These are phyloP conservation scores for Lavandula angustifolia DNA, from an alignment of 257 asterid genomes.

Conservation along the genomic window DNA sequence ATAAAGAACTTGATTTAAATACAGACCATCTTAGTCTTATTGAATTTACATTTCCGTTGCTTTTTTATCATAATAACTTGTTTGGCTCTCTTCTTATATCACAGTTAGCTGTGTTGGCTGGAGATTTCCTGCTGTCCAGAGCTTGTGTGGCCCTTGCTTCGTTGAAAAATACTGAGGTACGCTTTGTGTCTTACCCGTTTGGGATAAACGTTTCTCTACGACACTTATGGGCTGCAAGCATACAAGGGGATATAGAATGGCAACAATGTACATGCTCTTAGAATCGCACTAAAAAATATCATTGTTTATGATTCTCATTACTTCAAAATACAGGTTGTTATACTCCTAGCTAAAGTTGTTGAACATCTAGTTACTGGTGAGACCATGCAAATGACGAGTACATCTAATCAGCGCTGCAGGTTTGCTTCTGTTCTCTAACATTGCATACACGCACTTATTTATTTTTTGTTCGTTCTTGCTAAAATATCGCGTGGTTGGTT, in stretches of 20 bases:
- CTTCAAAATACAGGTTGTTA: conserved; percentile 61
- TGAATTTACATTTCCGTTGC: neutral
- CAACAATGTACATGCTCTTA: conserved; percentile 15
- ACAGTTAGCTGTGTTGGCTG: conserved; percentile 94
- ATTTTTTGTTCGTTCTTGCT: conserved; percentile 8
- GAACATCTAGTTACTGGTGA: conserved; percentile 98
- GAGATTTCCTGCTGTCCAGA: conserved; percentile 91
- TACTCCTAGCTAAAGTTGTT: conserved; percentile 85
- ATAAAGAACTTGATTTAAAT: neutral
- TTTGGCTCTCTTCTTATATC: conserved; percentile 17
- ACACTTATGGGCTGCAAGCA: no score
- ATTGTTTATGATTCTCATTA: neutral
- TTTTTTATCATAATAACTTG: neutral
- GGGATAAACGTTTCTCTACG: no score
- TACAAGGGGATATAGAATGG: conserved; percentile 9
- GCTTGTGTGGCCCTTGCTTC: conserved; percentile 98
- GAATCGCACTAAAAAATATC: neutral
- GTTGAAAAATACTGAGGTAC: conserved; percentile 89
- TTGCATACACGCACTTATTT: neutral
- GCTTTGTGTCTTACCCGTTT: conserved; percentile 17
- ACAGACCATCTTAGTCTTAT: no score
- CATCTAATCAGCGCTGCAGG: conserved; percentile 92
- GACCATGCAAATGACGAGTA: conserved; percentile 92
- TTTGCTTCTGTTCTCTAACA: conserved; percentile 33
- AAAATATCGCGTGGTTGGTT: conserved; percentile 25